A percentile compares a stretch with the other conserved stretches of the same genome.
Conservation (phyloP, 1,139 yeast genomes). For the Diutina sp. region DNA sequence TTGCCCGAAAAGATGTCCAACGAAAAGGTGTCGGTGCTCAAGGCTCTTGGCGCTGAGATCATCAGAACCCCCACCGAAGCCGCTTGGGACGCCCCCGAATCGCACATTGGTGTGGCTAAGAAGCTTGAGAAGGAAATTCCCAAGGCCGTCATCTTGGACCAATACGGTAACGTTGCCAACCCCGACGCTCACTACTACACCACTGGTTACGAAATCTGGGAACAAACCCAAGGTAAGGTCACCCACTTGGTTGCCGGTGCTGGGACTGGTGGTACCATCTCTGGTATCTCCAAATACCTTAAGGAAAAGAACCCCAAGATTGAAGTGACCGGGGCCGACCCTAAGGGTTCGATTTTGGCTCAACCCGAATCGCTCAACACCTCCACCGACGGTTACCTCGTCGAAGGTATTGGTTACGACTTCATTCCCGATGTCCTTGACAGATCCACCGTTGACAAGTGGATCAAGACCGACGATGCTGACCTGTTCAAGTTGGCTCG, state of each 20-base stretch:
- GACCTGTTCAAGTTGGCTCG: constrained; percentile 75
- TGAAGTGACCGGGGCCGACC: constrained; percentile 71
- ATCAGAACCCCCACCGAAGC: constrained; percentile 90
- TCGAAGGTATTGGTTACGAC: constrained; percentile 89
- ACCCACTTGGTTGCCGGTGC: constrained; percentile 82
- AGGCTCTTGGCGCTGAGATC: constrained; percentile 85
- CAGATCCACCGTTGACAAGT: constrained; percentile 53
- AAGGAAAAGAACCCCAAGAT: constrained; percentile 59
- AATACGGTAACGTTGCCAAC: constrained; percentile 67
- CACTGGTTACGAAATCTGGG: constrained; percentile 81
- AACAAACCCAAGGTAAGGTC: constrained; percentile 62
- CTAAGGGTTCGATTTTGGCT: constrained; percentile 78
- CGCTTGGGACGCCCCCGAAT: constrained; percentile 88
- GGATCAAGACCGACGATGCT: constrained; percentile 82
- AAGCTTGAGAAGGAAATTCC: constrained; percentile 77
- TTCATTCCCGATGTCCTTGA: constrained; percentile 74
- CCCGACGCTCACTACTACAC: constrained; percentile 80
- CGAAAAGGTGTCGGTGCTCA: constrained; percentile 78
- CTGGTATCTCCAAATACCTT: constrained; percentile 68
- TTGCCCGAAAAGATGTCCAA: constrained; percentile 90
- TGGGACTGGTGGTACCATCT: constrained; percentile 79
- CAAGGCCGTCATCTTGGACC: constrained; percentile 76
- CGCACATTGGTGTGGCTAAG: constrained; percentile 82
- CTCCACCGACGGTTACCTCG: constrained; percentile 52
- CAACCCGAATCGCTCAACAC: constrained; percentile 64